Evolutionary conservation across 495 filamentous ascomycete genomes (phyloP), one percentile per base, ranked within the genome.

Genomic region (Chaetomidium leptoderma): DNA sequence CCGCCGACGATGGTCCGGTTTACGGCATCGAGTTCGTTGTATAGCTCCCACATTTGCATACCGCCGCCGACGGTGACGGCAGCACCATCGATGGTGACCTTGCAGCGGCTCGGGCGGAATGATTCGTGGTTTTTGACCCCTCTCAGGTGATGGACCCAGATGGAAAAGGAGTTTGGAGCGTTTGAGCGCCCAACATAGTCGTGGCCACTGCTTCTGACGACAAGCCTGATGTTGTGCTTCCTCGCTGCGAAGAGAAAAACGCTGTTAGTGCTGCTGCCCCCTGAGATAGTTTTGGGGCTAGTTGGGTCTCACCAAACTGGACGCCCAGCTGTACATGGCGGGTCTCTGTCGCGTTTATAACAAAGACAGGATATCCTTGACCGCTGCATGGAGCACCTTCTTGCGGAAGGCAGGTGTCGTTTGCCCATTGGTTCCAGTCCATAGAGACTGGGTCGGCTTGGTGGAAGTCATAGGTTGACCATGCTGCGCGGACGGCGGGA

Each of bases 121-220:
- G 64, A 63, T 10, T 66, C 53, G n/a, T 74, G 72, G 36, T 72
- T 70, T 19, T 65, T 35, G 17, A 77, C n/a, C 4, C 53, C 65
- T 9, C 68, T 64, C 63, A 82, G 72, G 43, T 80, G 62, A 48
- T 73, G 73, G 0, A 70, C 68, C 79, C 80, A 83, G 46, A 81
- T 80, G 6, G 75, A 77, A 32, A 83, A 66, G 2, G 80, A 76
- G 32, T 78, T 74, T 9, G 76, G 71, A 0, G 74, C 75, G n/a
- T 61, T 62, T 1, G 70, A 84, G 59, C 81, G 78, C 55, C 82
- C 83, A 27, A 78, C 67, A 63, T 77, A 76, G 55, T 83, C 83
- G 67, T 85, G 83, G 4, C 86, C 86, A 1, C 81, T 83, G 53
- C 81, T 85, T 44, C 83, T 83, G 40, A 90, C 73, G 33, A 86